Conservation (phyloP, 805 yeast genomes). For the Kodamaea kaohsiungensis region DNA sequence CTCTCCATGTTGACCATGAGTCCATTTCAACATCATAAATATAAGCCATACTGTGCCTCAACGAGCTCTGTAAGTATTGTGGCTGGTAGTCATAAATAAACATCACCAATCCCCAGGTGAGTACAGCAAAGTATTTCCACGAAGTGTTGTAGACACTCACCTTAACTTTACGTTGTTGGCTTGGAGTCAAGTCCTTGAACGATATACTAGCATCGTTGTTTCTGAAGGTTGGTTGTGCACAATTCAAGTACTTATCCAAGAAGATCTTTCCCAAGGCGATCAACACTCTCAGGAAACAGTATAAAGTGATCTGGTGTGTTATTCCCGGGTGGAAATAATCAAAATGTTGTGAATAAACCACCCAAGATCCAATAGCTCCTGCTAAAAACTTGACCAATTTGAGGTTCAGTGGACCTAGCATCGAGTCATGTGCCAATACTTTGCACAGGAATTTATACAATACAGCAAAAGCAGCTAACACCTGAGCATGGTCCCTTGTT, state of each 20-base stretch:
- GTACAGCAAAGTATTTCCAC: constrained; percentile 64
- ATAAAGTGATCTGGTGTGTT: constrained; percentile 73
- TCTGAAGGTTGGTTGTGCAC: constrained; percentile 35
- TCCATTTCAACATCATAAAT: constrained; percentile 62
- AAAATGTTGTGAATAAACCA: constrained; percentile 47
- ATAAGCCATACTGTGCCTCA: constrained; percentile 69
- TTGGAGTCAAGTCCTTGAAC: constrained; percentile 29
- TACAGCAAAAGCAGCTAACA: constrained; percentile 57
- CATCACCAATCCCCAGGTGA: constrained; percentile 77
- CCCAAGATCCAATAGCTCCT: constrained; percentile 44
- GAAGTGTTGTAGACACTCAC: constrained; percentile 17
- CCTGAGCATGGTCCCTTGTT: constrained; percentile 55
- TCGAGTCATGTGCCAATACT: constrained; percentile 30
- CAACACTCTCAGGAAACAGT: constrained; percentile 67
- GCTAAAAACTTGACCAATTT: constrained; percentile 36
- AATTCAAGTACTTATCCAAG: constrained; percentile 38
- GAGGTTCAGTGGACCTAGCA: constrained; percentile 33
- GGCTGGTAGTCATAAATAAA: constrained; percentile 64
- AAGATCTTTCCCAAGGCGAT: constrained; percentile 60
- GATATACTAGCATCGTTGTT: constrained; percentile 19
- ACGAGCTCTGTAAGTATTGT: constrained; percentile 58
- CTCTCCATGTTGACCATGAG: constrained; percentile 49
- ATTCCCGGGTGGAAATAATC: constrained; percentile 48
- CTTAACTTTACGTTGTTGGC: constrained; percentile 37
- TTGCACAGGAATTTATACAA: constrained; percentile 46